phyloP scores from a whole-genome alignment of 352 stramenopile genomes.

The Phytopythium sindhum region DNA sequence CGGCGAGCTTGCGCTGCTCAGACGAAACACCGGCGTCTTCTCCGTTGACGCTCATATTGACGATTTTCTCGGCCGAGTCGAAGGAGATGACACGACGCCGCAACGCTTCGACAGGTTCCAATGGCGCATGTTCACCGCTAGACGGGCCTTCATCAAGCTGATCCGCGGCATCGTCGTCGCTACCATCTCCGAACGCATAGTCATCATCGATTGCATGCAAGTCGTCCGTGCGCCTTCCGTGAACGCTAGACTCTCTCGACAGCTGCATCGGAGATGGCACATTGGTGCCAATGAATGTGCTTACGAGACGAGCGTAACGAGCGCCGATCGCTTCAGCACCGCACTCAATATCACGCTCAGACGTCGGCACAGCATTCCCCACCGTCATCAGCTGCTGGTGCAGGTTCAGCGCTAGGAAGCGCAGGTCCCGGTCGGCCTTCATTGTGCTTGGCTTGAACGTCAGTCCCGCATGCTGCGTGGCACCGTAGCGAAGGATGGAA shows the following conservation, averaged over 20 bases:
- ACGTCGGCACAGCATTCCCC: slow-evolving; percentile 63
- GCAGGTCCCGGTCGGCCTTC: slow-evolving; percentile 75
- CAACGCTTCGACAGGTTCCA: slow-evolving; percentile 59
- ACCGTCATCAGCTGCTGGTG: slow-evolving; percentile 84
- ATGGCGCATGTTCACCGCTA: slow-evolving; percentile 12
- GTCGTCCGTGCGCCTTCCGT: slow-evolving; percentile 23
- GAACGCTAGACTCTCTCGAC: slow-evolving; percentile 23
- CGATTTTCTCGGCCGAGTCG: slow-evolving; percentile 71
- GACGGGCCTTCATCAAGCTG: slow-evolving; percentile 10
- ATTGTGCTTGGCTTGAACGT: slow-evolving; percentile 88
- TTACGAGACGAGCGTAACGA: slow-evolving; percentile 50
- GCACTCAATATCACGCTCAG: slow-evolving; percentile 43
- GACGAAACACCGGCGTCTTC: slow-evolving; percentile 32
- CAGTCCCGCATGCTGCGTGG: slow-evolving; percentile 55
- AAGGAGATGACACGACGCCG: slow-evolving; percentile 71
- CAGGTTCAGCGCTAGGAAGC: slow-evolving; percentile 81
- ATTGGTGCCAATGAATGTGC: slow-evolving; percentile 52
- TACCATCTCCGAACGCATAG: slow-evolving; percentile 24
- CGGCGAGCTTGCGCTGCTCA: slow-evolving; percentile 64
- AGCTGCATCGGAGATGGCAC: slow-evolving; percentile 36
- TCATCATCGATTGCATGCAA: slow-evolving; percentile 29
- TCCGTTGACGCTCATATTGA: slow-evolving; percentile 48
- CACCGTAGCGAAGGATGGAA: slow-evolving; percentile 71
- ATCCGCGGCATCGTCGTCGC: slow-evolving; percentile 11
- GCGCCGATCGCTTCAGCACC: slow-evolving; percentile 30